Conservation (phyloP, 106 monocot genomes). For the Apostasia ramifera region DNA sequence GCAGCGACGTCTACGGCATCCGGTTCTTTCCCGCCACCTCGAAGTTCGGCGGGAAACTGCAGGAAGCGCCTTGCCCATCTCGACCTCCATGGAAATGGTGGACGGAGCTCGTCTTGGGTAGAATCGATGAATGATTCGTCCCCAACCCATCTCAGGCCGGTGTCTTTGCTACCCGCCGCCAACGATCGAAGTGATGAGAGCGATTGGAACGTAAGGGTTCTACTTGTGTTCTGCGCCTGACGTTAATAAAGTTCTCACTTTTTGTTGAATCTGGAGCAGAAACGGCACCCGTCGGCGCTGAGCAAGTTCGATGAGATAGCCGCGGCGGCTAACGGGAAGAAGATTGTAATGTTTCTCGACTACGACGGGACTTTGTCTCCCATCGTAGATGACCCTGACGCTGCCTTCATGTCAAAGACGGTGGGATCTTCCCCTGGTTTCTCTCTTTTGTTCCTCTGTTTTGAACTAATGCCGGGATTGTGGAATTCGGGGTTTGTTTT, state of each 20-base stretch:
- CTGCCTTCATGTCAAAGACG: conserved; percentile 43
- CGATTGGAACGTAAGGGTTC: conserved; percentile 6
- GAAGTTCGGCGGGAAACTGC: not conserved
- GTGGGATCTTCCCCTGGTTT: not conserved
- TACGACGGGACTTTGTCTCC: conserved; percentile 61
- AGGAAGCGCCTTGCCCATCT: not conserved
- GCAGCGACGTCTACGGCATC: not conserved
- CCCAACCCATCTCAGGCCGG: conserved; percentile 1
- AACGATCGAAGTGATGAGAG: not conserved
- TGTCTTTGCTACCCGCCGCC: not conserved
- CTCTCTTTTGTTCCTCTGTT: not conserved
- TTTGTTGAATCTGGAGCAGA: not conserved
- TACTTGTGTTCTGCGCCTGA: no score
- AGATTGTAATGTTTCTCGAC: conserved; percentile 48
- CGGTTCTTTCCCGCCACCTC: not conserved
- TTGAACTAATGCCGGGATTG: not conserved
- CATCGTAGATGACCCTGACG: conserved; percentile 48
- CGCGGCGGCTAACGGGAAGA: conserved; percentile 26
- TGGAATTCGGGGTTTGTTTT: not conserved
- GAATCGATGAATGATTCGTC: conserved; percentile 11
- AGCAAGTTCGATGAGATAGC: conserved; percentile 32
- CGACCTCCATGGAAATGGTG: not conserved
- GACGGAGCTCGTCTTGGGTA: not conserved
- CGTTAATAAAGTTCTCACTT: not conserved
- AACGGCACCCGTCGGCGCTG: conserved; percentile 39